Conservation (phyloP, 2,329 filamentous ascomycete genomes). For the Escovopsis weberi region DNA sequence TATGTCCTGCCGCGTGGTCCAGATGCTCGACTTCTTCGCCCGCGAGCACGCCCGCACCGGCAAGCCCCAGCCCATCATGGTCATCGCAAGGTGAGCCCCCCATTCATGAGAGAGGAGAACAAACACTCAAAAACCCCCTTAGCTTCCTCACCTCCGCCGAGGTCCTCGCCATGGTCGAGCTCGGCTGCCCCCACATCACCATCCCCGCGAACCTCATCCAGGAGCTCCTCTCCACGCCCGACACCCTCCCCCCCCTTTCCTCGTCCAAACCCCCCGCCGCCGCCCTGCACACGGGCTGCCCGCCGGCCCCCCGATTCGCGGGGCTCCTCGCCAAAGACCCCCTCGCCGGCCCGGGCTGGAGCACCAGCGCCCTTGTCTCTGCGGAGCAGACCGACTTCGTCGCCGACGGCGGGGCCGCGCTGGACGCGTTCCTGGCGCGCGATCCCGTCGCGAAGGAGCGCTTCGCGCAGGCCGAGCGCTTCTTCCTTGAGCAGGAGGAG, state of each 20-base stretch:
- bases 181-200: conserved; percentile 10
- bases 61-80: conserved; percentile 9
- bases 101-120: not conserved
- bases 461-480: conserved; percentile 19
- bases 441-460: conserved; percentile 19
- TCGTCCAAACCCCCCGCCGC: conserved; percentile 1
- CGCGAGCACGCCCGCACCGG: conserved; percentile 6
- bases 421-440: conserved; percentile 17
- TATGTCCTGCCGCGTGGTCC: conserved; percentile 9
- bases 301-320: conserved; percentile 17
- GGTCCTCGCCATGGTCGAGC: conserved; percentile 8
- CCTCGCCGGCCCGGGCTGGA: conserved; percentile 19
- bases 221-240: conserved; percentile 7
- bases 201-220: conserved; percentile 6
- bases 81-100: conserved; percentile 7
- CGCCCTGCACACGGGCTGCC: conserved; percentile 3
- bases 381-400: conserved; percentile 27
- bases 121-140: not conserved
- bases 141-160: conserved; percentile 8
- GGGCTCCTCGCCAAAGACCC: conserved; percentile 23
- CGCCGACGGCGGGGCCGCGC: conserved; percentile 21
- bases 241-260: conserved; percentile 1
- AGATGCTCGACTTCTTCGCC: conserved; percentile 8
- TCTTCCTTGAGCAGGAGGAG: conserved; percentile 21
- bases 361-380: conserved; percentile 20